Percentiles rank a stretch among this genome's conserved stretches.
Evolutionary conservation across 2,329 filamentous ascomycete genomes (phyloP).

Genomic region (Grosmannia clavigera): DNA sequence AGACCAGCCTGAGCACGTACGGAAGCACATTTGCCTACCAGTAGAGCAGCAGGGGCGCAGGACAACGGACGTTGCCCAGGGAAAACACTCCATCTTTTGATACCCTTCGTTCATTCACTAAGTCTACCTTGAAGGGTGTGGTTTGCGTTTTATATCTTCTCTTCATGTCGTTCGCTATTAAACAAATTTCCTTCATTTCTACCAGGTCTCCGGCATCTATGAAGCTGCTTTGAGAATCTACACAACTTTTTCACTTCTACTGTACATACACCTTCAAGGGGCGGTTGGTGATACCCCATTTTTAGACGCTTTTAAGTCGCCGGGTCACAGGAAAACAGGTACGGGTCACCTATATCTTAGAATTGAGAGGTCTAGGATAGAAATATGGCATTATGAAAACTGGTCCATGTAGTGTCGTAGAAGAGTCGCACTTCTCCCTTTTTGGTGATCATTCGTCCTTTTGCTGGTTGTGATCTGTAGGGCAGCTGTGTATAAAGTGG

Average conservation of each 20-base stretch:
- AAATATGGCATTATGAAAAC: neutral
- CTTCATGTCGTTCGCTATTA: neutral
- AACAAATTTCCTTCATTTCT: conserved; percentile 1
- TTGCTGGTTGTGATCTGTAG: no score
- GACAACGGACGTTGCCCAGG: conserved; percentile 5
- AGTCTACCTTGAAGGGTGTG: conserved; percentile 5
- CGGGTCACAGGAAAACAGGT: neutral
- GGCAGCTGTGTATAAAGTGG: no score
- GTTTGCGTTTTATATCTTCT: conserved; percentile 1
- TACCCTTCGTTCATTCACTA: conserved; percentile 12
- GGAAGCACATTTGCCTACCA: conserved; percentile 37
- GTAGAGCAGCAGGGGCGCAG: conserved; percentile 4
- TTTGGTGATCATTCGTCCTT: neutral
- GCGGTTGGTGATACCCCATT: neutral
- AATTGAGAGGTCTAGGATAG: neutral
- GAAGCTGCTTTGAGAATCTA: neutral
- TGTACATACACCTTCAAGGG: conserved; percentile 3
- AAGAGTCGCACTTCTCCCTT: no score
- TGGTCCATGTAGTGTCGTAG: no score
- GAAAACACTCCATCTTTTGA: conserved; percentile 6
- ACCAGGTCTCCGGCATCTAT: neutral
- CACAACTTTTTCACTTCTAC: neutral
- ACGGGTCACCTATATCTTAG: neutral
- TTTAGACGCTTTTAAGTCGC: neutral
- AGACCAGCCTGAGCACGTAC: conserved; percentile 28